Conservation (phyloP, 2,329 filamentous ascomycete species). For the Talaromyces rugulosus region DNA sequence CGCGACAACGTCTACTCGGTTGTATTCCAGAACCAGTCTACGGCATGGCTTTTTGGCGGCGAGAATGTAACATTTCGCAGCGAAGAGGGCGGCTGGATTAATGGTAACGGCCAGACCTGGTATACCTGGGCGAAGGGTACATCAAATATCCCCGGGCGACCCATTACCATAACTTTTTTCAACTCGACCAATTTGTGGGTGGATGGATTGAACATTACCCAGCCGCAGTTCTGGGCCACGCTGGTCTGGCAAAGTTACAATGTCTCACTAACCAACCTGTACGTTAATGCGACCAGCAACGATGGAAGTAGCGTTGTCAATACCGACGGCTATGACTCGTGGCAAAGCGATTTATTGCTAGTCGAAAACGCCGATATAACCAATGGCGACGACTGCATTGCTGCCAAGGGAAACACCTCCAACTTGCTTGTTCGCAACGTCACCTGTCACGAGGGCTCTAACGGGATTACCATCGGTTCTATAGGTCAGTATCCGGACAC, state of each 20-base stretch:
- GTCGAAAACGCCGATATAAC: conserved; percentile 45
- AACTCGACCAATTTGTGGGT: conserved; percentile 48
- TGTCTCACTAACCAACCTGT: conserved; percentile 50
- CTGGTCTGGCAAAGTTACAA: conserved; percentile 47
- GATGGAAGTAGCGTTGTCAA: conserved; percentile 46
- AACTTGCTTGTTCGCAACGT: conserved; percentile 37
- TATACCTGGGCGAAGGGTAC: conserved; percentile 47
- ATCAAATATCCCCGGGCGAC: conserved; percentile 47
- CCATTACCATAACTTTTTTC: conserved; percentile 52
- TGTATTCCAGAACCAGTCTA: conserved; percentile 54
- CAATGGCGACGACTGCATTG: conserved; percentile 34
- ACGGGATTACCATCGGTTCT: conserved; percentile 37
- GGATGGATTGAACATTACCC: conserved; percentile 46
- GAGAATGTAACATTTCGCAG: conserved; percentile 48
- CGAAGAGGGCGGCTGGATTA: conserved; percentile 48
- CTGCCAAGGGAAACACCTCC: conserved; percentile 38
- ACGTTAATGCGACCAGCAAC: conserved; percentile 47
- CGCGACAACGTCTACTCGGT: conserved; percentile 48
- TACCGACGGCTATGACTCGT: conserved; percentile 50
- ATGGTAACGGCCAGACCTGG: conserved; percentile 57
- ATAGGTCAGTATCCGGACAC: conserved; percentile 35
- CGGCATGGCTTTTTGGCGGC: conserved; percentile 54
- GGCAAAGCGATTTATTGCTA: conserved; percentile 46
- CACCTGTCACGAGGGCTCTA: conserved; percentile 31
- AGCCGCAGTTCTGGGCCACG: conserved; percentile 50